Conservation (phyloP, 148 eudicot species). For the Silene uniflora region DNA sequence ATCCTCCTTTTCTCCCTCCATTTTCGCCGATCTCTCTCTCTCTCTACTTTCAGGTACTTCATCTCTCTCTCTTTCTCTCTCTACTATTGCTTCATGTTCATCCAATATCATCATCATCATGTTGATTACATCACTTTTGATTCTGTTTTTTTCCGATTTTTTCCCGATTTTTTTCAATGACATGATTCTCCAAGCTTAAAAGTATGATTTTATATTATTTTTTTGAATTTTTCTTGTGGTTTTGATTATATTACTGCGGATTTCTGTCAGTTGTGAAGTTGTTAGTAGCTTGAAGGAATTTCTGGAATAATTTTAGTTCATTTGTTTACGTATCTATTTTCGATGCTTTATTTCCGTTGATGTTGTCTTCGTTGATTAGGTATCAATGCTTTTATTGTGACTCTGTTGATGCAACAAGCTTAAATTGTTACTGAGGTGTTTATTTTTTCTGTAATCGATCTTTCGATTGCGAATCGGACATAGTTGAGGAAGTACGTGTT, state of each 20-base stretch:
- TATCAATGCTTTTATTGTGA: too few relatives aligned
- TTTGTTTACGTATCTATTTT: too few relatives aligned
- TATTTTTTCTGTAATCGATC: too few relatives aligned
- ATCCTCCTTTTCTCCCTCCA: background rate
- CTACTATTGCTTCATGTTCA: background rate
- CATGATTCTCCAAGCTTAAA: too few relatives aligned
- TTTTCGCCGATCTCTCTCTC: background rate
- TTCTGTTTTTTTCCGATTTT: too few relatives aligned
- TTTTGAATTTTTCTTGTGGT: background rate
- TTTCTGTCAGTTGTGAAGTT: background rate
- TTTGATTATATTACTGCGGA: background rate
- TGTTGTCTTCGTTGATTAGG: too few relatives aligned
- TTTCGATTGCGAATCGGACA: too few relatives aligned
- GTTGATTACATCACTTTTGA: background rate
- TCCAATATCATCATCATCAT: background rate
- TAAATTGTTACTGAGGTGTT: too few relatives aligned
- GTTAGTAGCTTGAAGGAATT: background rate
- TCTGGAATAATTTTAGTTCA: background rate
- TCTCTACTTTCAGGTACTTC: background rate
- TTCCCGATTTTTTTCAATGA: too few relatives aligned
- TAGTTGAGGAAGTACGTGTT: background rate
- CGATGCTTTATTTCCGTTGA: too few relatives aligned
- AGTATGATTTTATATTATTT: background rate
- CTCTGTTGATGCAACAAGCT: too few relatives aligned
- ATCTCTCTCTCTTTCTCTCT: background rate